phyloP scores from a whole-genome alignment of 768 basidiomycete genomes.

The Leccinum arenicola region DNA sequence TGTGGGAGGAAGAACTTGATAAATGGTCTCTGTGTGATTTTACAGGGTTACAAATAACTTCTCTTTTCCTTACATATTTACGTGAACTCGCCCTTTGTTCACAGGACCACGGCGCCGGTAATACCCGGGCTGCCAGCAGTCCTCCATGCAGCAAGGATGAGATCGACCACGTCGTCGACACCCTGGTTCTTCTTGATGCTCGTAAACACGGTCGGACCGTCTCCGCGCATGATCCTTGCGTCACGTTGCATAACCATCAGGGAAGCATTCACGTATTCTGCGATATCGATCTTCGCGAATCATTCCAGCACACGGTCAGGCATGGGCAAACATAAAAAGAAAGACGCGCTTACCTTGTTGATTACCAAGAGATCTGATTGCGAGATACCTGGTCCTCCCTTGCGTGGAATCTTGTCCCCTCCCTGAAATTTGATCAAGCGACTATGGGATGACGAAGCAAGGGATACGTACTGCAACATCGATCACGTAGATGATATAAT shows the following conservation, averaged over 20 bases:
- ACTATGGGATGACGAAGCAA: neutral
- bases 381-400: constrained; percentile 97
- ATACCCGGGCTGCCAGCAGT: constrained; percentile 72
- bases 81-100: constrained; percentile 13
- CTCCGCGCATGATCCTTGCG: constrained; percentile 89
- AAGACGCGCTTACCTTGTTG: constrained; percentile 67
- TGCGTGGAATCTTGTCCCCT: constrained; percentile 97
- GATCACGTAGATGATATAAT: constrained; percentile 95
- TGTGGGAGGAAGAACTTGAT: constrained; percentile 1
- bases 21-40: neutral
- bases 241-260: constrained; percentile 94
- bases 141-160: constrained; percentile 89
- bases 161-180: constrained; percentile 74
- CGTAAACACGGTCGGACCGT: constrained; percentile 90
- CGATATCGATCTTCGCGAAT: constrained; percentile 77
- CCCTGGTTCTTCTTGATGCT: constrained; percentile 78
- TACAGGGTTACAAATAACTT: constrained; percentile 3
- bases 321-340: neutral
- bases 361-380: constrained; percentile 92
- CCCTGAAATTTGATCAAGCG: constrained; percentile 50
- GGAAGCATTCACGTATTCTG: constrained; percentile 88
- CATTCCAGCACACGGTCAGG: neutral
- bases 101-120: constrained; percentile 35
- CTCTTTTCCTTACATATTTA: neutral
- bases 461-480: constrained; percentile 65